phyloP scores from a whole-genome alignment of 106 monocot species.

The Dendrobium chrysotoxum region DNA sequence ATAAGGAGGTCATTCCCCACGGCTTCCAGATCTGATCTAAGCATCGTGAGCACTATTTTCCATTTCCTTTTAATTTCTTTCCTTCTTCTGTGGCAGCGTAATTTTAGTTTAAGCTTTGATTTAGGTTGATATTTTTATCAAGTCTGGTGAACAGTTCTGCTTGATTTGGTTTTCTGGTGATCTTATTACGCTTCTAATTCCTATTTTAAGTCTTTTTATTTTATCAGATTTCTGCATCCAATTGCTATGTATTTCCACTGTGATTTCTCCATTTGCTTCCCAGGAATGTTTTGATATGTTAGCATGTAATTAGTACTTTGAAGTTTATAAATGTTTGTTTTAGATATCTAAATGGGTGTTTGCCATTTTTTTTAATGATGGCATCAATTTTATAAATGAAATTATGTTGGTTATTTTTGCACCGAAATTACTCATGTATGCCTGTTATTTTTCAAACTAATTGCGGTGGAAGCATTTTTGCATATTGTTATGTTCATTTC shows the following conservation, averaged over 20 bases:
- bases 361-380: neutral
- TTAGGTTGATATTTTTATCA: neutral
- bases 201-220: neutral
- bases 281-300: neutral
- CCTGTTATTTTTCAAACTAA: neutral
- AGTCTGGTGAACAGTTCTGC: neutral
- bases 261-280: neutral
- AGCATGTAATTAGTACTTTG: neutral
- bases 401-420: neutral
- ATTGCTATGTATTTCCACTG: no score
- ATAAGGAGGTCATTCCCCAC: conserved; percentile 31
- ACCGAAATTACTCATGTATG: neutral
- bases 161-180: neutral
- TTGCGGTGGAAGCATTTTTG: neutral
- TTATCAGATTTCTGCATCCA: neutral
- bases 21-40: conserved; percentile 46
- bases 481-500: neutral
- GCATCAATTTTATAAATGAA: no score
- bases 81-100: neutral
- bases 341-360: neutral
- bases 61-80: neutral
- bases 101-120: neutral
- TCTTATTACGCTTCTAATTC: no score
- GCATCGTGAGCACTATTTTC: conserved; percentile 26
- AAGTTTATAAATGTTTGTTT: neutral